Conservation (phyloP, 169 alveolate genomes). For the Babesia caballi region DNA sequence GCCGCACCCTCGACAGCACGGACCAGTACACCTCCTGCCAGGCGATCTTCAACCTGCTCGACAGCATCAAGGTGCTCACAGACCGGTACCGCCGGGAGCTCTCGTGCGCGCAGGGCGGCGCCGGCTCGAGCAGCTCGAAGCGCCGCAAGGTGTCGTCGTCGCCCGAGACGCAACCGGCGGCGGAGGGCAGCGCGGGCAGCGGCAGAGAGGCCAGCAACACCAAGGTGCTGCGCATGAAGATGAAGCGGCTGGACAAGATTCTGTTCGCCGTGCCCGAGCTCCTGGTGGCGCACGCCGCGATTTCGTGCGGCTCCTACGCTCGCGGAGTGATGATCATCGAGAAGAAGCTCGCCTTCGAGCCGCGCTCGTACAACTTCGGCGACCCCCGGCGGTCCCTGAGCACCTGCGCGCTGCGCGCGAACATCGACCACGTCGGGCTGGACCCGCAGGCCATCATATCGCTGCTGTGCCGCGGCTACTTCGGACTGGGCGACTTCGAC, state of each 20-base stretch:
- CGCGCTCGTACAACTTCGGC: slow-evolving; percentile 19
- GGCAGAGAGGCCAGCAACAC: not conserved
- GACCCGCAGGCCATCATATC: slow-evolving; percentile 42
- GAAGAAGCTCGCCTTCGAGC: slow-evolving; percentile 20
- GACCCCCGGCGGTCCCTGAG: slow-evolving; percentile 37
- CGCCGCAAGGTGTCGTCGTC: slow-evolving; percentile 61
- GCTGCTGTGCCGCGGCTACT: slow-evolving; percentile 48
- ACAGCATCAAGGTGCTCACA: slow-evolving; percentile 12
- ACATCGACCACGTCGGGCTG: slow-evolving; percentile 8
- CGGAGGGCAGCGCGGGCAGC: not conserved
- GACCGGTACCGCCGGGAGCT: slow-evolving; percentile 19
- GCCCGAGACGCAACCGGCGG: slow-evolving; percentile 75
- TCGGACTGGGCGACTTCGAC: slow-evolving; percentile 43
- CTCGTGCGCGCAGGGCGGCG: not conserved
- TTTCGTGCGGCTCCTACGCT: slow-evolving; percentile 55
- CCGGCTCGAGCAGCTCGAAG: not conserved
- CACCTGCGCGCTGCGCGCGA: not conserved
- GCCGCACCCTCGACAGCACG: not conserved
- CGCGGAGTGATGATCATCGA: slow-evolving; percentile 57
- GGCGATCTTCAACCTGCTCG: slow-evolving; percentile 49
- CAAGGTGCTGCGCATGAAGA: not conserved
- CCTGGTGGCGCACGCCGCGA: slow-evolving; percentile 55
- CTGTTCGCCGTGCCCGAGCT: slow-evolving; percentile 31
- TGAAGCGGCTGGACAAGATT: slow-evolving; percentile 11
- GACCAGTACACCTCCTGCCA: slow-evolving; percentile 56